phyloP scores from a whole-genome alignment of 148 eudicot genomes.

The Chenopodium berlandieri region DNA sequence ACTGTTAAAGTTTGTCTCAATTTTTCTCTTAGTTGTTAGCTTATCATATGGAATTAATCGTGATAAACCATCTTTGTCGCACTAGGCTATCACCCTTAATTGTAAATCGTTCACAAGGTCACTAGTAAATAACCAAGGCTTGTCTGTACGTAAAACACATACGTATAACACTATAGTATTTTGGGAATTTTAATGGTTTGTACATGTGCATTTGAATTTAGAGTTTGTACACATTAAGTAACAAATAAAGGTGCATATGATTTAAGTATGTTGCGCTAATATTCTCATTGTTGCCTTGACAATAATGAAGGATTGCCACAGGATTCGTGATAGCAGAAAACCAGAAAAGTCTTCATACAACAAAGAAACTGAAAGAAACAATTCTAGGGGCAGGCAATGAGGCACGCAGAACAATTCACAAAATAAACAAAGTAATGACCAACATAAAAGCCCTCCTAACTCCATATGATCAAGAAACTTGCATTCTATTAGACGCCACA shows the following conservation, averaged over 20 bases:
- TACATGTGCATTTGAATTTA: too few species aligned
- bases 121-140: too few species aligned
- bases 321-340: slow-evolving; percentile 47
- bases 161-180: too few species aligned
- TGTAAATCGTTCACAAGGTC: too few species aligned
- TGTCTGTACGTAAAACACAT: too few species aligned
- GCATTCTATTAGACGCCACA: slow-evolving; percentile 41
- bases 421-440: slow-evolving; percentile 39
- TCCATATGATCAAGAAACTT: slow-evolving; percentile 52
- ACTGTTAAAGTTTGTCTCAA: too few species aligned
- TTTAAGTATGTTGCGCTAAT: background rate
- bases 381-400: slow-evolving; percentile 49
- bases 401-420: slow-evolving; percentile 43
- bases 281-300: background rate
- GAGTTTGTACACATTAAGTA: background rate
- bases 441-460: slow-evolving; percentile 41
- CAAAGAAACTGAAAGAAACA: slow-evolving; percentile 42
- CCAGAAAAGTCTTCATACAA: slow-evolving; percentile 34
- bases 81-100: too few species aligned
- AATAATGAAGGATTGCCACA: slow-evolving; percentile 45
- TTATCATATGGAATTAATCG: too few species aligned
- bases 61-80: too few species aligned
- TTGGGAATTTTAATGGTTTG: too few species aligned
- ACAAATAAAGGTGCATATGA: background rate
- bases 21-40: too few species aligned